Percentiles rank a stretch among this genome's conserved stretches.
phyloP scores from a whole-genome alignment of 495 filamentous ascomycete genomes.

The Talaromyces nanjingensis region DNA sequence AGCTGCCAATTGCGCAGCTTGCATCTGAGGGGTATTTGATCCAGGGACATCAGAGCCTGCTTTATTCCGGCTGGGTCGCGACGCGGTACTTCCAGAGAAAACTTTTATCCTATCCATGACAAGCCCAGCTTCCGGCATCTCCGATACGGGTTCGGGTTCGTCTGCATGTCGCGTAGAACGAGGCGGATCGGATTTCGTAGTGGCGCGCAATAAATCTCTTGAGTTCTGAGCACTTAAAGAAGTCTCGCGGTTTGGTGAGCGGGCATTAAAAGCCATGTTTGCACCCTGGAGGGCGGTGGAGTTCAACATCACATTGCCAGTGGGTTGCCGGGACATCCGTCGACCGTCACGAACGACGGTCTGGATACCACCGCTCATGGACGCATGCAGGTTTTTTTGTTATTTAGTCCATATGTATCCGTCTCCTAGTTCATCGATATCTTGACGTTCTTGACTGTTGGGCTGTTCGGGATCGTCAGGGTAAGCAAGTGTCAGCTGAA shows the following conservation, averaged over 20 bases:
- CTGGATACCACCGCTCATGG: constrained; percentile 3
- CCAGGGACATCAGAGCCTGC: constrained; percentile 9
- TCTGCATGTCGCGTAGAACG: constrained; percentile 9
- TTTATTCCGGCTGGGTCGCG: constrained; percentile 9
- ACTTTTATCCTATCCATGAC: constrained; percentile 37
- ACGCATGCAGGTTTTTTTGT: background rate
- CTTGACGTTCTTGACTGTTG: too few species aligned
- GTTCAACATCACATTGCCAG: background rate
- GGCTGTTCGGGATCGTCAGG: background rate
- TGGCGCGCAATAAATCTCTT: constrained; percentile 4
- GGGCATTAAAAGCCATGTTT: constrained; percentile 27
- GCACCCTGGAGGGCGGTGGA: constrained; percentile 30
- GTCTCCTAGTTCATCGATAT: background rate
- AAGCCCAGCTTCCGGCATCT: constrained; percentile 30
- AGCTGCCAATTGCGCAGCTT: constrained; percentile 33
- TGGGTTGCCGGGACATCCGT: constrained; percentile 1
- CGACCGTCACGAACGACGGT: constrained; percentile 6
- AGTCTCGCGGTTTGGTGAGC: constrained; percentile 13
- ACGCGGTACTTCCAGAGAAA: constrained; percentile 22
- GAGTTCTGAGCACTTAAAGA: constrained; percentile 14
- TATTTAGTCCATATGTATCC: background rate
- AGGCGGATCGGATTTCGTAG: constrained; percentile 8
- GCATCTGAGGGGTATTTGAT: constrained; percentile 21
- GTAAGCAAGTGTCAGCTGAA: background rate
- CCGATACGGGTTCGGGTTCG: constrained; percentile 13